Evolutionary conservation across 345 rosid genomes (phyloP).

Genomic region (Moricandia arvensis): DNA sequence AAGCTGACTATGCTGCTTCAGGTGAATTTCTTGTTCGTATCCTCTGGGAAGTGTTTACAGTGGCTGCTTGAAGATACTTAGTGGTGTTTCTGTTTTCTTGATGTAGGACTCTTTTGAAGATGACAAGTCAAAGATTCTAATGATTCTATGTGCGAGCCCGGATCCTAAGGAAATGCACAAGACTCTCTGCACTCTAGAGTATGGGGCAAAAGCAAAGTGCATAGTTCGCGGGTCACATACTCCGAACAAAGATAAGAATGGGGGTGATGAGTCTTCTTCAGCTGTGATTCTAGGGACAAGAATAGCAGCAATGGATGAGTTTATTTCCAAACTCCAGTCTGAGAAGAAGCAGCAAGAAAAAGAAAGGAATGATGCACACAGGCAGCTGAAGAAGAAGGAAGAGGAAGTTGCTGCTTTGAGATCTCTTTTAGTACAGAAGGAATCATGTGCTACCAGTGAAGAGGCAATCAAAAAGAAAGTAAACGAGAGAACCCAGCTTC

Average conservation of each 20-base stretch:
- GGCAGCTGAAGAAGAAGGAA: slow-evolving; percentile 74
- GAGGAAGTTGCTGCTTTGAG: slow-evolving; percentile 74
- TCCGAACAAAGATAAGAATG: slow-evolving; percentile 61
- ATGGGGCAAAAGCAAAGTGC: slow-evolving; percentile 99
- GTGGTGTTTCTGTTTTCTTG: slow-evolving; percentile 5
- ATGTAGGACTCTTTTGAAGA: slow-evolving; percentile 96
- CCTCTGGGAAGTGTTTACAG: background rate
- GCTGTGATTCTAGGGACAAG: slow-evolving; percentile 64
- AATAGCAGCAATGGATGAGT: slow-evolving; percentile 90
- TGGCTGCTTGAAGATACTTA: slow-evolving; percentile 2
- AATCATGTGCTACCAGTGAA: slow-evolving; percentile 46
- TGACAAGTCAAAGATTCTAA: slow-evolving; percentile 86
- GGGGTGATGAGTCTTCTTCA: slow-evolving; percentile 63
- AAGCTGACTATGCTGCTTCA: slow-evolving; percentile 94
- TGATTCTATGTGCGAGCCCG: slow-evolving; percentile 96
- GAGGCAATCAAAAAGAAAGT: slow-evolving; percentile 68
- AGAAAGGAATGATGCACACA: slow-evolving; percentile 72
- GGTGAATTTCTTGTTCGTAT: slow-evolving; percentile 43
- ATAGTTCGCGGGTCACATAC: slow-evolving; percentile 83
- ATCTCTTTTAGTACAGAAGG: slow-evolving; percentile 54
- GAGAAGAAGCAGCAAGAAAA: slow-evolving; percentile 84
- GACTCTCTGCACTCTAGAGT: slow-evolving; percentile 95
- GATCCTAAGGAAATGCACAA: slow-evolving; percentile 92
- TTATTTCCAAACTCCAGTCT: slow-evolving; percentile 72
- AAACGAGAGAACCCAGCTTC: slow-evolving; percentile 51